These are phyloP conservation scores for Trichoderma sp. DNA, from an alignment of 2,329 filamentous ascomycete species.

Conservation along the genomic window DNA sequence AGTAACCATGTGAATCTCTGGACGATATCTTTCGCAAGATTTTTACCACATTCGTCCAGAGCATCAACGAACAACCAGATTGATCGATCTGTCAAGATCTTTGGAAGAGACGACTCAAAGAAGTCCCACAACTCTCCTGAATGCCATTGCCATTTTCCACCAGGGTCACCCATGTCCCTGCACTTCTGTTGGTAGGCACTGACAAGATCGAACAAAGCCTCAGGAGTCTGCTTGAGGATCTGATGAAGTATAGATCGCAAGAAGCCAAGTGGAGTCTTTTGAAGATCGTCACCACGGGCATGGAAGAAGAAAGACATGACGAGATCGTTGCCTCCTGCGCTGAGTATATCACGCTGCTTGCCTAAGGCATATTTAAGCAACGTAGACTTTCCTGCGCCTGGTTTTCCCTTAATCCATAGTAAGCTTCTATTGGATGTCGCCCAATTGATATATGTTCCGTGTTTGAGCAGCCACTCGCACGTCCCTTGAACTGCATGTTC, in stretches of 20 bases:
- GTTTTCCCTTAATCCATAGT: conserved; percentile 41
- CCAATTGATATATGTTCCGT: conserved; percentile 29
- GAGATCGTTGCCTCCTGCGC: conserved; percentile 6
- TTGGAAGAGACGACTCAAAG: conserved; percentile 25
- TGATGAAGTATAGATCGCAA: conserved; percentile 37
- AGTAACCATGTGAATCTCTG: conserved; percentile 17
- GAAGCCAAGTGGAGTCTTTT: conserved; percentile 34
- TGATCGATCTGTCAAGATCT: conserved; percentile 21
- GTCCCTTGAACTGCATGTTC: conserved; percentile 27
- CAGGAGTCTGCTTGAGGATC: conserved; percentile 28
- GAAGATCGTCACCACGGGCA: conserved; percentile 30
- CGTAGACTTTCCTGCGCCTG: conserved; percentile 41
- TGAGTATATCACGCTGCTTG: conserved; percentile 20
- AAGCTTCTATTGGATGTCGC: conserved; percentile 20
- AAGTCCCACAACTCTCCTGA: conserved; percentile 23
- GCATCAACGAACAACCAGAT: conserved; percentile 36
- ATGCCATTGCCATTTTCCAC: conserved; percentile 31
- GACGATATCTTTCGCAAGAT: conserved; percentile 24
- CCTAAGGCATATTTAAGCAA: conserved; percentile 35
- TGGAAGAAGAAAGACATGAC: conserved; percentile 39
- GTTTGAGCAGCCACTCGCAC: conserved; percentile 33
- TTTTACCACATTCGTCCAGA: conserved; percentile 34
- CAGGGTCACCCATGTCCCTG: conserved; percentile 17
- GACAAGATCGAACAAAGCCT: conserved; percentile 24
- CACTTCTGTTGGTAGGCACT: conserved; percentile 17